A percentile compares a stretch with the other conserved stretches of the same genome.
Conservation (phyloP, 305 asterid genomes). For the Salvia sclarea region DNA sequence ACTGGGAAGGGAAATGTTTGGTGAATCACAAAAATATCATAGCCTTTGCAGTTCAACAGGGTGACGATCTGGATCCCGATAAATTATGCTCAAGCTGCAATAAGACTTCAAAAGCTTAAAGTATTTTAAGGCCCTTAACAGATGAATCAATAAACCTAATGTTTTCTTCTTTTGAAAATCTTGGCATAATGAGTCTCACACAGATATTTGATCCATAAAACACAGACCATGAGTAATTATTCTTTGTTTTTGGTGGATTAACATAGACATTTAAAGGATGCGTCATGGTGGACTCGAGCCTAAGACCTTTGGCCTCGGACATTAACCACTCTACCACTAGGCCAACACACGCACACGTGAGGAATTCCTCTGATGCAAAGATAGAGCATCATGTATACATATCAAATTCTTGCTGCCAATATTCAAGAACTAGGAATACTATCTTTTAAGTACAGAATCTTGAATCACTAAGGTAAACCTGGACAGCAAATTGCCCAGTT, state of each 20-base stretch:
- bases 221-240: slow-evolving; percentile 15
- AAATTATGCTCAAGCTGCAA: slow-evolving; percentile 12
- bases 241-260: too few species aligned
- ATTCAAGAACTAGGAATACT: slow-evolving; percentile 21
- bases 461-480: slow-evolving; percentile 52
- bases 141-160: neutral
- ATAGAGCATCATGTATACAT: neutral
- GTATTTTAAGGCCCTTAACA: slow-evolving; percentile 2
- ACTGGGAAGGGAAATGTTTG: neutral
- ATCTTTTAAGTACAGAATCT: slow-evolving; percentile 3
- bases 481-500: slow-evolving; percentile 98
- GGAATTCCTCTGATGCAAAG: slow-evolving; percentile 10
- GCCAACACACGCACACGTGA: too few species aligned
- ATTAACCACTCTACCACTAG: too few species aligned
- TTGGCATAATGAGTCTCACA: slow-evolving; percentile 14
- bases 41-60: slow-evolving; percentile 6
- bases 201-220: neutral
- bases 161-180: neutral
- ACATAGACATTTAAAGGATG: too few species aligned
- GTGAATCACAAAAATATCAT: neutral
- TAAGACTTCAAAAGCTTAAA: slow-evolving; percentile 4
- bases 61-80: neutral
- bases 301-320: too few species aligned
- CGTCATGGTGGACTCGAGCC: too few species aligned
- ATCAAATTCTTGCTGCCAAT: slow-evolving; percentile 9